Percentiles rank a stretch among this genome's conserved stretches.
Conservation (phyloP, 78 protist genomes). For the Dictyostelium discoideum region DNA sequence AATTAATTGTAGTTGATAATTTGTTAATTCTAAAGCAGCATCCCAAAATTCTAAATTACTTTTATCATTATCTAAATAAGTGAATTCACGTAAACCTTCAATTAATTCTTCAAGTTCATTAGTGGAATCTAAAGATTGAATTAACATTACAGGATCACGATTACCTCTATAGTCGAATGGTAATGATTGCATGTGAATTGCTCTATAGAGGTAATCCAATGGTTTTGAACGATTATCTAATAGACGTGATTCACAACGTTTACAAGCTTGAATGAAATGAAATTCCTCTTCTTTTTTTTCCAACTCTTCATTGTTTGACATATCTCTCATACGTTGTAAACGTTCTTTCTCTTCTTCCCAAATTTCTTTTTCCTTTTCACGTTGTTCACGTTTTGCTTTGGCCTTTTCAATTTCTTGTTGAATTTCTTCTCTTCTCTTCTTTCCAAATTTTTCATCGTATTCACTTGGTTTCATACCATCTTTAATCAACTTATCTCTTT, state of each 20-base stretch:
- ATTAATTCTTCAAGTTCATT: neutral
- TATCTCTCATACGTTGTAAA: conserved; percentile 69
- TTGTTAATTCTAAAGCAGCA: neutral
- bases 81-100: conserved; percentile 42
- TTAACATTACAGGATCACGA: conserved; percentile 10
- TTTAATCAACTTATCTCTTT: conserved; percentile 46
- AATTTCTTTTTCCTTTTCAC: conserved; percentile 86
- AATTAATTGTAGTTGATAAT: neutral
- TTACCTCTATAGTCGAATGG: neutral
- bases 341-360: conserved; percentile 84
- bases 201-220: conserved; percentile 56
- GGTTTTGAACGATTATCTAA: conserved; percentile 55
- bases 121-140: neutral
- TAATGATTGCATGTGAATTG: conserved; percentile 22
- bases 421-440: conserved; percentile 38
- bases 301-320: conserved; percentile 68
- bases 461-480: conserved; percentile 27
- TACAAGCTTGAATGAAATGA: conserved; percentile 81
- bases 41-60: conserved; percentile 44
- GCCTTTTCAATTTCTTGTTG: conserved; percentile 86
- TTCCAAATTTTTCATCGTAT: conserved; percentile 12
- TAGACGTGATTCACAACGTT: conserved; percentile 43
- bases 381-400: conserved; percentile 84
- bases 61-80: conserved; percentile 43
- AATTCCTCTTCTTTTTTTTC: conserved; percentile 91